Percentiles rank a stretch among this genome's conserved stretches.
Evolutionary conservation across 306 rosid genomes (phyloP).

Genomic region (Lathyrus sativus): DNA sequence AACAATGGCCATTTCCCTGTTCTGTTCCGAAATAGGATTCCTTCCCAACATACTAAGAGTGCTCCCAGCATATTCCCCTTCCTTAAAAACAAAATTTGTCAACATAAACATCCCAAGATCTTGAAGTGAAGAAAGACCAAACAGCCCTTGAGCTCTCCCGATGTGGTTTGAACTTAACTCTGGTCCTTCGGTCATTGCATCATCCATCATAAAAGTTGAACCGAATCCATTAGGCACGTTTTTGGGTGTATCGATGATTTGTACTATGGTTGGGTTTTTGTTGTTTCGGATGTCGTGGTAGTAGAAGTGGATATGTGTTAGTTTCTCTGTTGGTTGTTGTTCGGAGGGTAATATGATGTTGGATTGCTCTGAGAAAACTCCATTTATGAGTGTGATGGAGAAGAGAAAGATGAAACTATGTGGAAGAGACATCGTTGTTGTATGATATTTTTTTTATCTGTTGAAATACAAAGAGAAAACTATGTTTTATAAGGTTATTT

Average conservation of each 20-base stretch:
- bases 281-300: constrained; percentile 36
- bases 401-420: not conserved
- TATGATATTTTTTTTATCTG: not conserved
- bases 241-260: constrained; percentile 23
- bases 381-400: constrained; percentile 1
- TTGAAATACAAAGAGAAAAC: not conserved
- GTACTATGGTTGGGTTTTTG: constrained; percentile 24
- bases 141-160: constrained; percentile 46
- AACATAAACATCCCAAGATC: constrained; percentile 43
- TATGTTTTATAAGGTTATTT: not conserved
- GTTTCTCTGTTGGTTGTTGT: not conserved
- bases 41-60: constrained; percentile 40
- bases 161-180: constrained; percentile 27
- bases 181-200: constrained; percentile 37
- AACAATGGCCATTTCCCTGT: constrained; percentile 40
- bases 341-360: constrained; percentile 33
- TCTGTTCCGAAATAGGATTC: constrained; percentile 35
- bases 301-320: constrained; percentile 35
- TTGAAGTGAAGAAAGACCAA: constrained; percentile 35
- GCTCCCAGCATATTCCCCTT: constrained; percentile 35
- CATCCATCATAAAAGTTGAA: constrained; percentile 36
- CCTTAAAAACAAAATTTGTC: constrained; percentile 33
- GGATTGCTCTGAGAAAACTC: constrained; percentile 2
- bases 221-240: constrained; percentile 34
- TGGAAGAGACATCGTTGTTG: not conserved